These are phyloP conservation scores for Gossypium schwendimanii DNA, from an alignment of 441 rosid species.

Conservation along the genomic window DNA sequence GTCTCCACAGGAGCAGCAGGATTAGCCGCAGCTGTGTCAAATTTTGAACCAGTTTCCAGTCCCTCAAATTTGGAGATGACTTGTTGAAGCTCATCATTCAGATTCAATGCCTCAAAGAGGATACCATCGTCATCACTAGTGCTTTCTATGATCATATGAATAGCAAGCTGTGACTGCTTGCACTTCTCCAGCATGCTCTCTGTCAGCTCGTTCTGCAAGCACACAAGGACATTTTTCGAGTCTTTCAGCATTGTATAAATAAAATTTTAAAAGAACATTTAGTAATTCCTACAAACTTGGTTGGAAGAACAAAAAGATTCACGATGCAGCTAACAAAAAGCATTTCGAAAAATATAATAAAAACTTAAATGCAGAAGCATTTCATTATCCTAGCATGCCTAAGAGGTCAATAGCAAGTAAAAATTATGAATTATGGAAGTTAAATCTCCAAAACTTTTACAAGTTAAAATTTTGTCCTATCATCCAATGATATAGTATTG, in stretches of 20 bases:
- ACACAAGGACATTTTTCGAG: background rate
- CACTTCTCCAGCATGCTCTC: conserved; percentile 68
- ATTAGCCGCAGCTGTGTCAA: background rate
- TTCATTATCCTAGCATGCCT: background rate
- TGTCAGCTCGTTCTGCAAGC: conserved; percentile 69
- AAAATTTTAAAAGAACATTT: background rate
- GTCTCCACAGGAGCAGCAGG: conserved; percentile 2
- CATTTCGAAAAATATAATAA: background rate
- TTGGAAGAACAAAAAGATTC: conserved; percentile 3
- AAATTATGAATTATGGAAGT: background rate
- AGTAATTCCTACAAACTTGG: background rate
- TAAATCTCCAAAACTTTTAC: background rate
- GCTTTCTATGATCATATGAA: conserved; percentile 71
- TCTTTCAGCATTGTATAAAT: background rate
- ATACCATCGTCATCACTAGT: conserved; percentile 62
- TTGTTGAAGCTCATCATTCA: conserved; percentile 67
- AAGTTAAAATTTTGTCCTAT: background rate
- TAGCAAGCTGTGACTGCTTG: conserved; percentile 58
- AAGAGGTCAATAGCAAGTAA: background rate
- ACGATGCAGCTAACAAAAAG: background rate
- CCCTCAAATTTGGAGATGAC: conserved; percentile 41
- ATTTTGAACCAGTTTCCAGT: conserved; percentile 31
- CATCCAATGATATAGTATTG: background rate
- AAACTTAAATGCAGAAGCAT: background rate
- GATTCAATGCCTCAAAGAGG: conserved; percentile 76